Base-by-base conservation (phyloP, 768 basidiomycete species). In the Neoboletus magnificus region DNA sequence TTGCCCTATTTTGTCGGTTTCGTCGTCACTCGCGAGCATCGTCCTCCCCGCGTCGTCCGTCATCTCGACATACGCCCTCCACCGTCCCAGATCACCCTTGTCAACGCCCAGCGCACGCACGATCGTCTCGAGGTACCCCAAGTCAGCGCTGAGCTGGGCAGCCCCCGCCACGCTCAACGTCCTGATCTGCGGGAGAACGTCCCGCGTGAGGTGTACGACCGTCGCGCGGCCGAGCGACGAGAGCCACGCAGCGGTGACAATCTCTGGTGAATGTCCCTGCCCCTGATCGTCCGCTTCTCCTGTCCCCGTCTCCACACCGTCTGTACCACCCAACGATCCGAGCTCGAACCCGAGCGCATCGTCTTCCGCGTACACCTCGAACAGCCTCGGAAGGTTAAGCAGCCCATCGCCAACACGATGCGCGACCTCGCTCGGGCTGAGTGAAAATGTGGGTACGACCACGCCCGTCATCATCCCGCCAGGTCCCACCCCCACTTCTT, bases 331-430 rank as follows among this genome's bases (percentile, higher is more conserved):
- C 11, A 98, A 74, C 6, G 89, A 92, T 46, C 87, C 84, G 39
- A 98, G 76, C 35, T 91, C 93, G 71, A 94, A 97, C 2, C 86
- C 83, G 10, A 98, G 79, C 11, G 92, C 91, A 57, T 94, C 93
- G 68, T 98, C 94, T 54, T 88, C 87, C 8, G 89, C 91, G 65
- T 97, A 96, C 18, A 95, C 89, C 70, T 98, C 95, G 66, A 98
- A 97, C 16, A 98, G 75, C 53, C 94, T 76, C 2, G 96, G 93
- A 3, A 99, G 82, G 73, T 96, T 97, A 32, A 98, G 78, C 33
- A 99, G 74, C n/a, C 94, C 93, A 66, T 98, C 97, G 3, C 91
- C 90, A 32, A 98, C 86, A 54, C 86, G 84, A 56, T 94, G 90
- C 57, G 97, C 86, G 5, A 82, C 85, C 51, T 93, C 91, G 52